Base-by-base conservation (phyloP, 2,329 filamentous ascomycete genomes). In the Emergomyces orientalis region DNA sequence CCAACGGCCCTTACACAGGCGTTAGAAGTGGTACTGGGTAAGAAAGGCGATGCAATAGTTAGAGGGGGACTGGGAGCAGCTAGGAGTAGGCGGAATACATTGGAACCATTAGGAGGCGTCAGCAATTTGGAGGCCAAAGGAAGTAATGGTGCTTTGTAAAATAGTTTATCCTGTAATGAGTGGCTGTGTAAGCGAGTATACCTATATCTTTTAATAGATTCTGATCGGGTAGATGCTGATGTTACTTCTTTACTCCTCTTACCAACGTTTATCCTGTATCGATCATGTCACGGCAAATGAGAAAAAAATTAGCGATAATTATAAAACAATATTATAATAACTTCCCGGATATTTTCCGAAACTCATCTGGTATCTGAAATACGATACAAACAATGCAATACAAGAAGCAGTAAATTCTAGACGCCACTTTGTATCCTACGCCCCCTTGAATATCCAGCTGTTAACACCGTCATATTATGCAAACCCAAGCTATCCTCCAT, bases 1-100 rank as follows among this genome's bases (percentile, higher is more conserved):
- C 82, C 86, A 62, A 86, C 82, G 61, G 91, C 86, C 0, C 74
- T 97, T 65, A 80, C 82, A 3, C 88, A 91, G 72, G 88, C 90
- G 1, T 75, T 97, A 51, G 88, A 91, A 74, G 86, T 87, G 0
- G 87, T 95, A 9, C 79, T 96, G 62, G 90, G 90, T 0, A 84
- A 80, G 65, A 81, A 82, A 60, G 76, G 78, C n/a, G 83, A 85
- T 72, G 74, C 77, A 1, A 79, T 81, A 71, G 72, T 75, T 39
- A 69, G 76, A 59, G 75, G 73, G 11, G 73, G 69, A 4, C 45
- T 73, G 14, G 72, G 72, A 14, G 73, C 67, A 51, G 81, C 79
- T 32, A 73, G 77, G 66, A 83, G 79, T 68, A 76, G 86, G 68
- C 77, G 86, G 65, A 88, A 88, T 75, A 88, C 86, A 0, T 69